phyloP scores from a whole-genome alignment of 2,329 filamentous ascomycete genomes.

The Grosmannia huntii region DNA sequence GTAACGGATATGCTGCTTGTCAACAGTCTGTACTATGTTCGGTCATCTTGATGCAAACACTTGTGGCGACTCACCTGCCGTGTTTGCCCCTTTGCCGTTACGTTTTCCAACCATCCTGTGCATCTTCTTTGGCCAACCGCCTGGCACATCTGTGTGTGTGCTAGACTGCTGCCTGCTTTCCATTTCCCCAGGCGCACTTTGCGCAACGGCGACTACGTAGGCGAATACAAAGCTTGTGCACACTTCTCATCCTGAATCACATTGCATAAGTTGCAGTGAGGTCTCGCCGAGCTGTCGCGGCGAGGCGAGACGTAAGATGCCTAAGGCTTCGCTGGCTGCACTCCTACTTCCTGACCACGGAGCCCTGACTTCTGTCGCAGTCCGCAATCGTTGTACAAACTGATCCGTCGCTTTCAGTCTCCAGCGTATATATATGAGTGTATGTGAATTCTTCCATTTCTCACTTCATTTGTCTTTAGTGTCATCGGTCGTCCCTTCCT shows the following conservation, averaged over 20 bases:
- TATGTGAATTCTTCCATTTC: neutral
- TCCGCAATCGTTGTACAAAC: too few species aligned
- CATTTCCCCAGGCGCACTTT: neutral
- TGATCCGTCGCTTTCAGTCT: neutral
- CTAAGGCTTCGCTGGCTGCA: neutral
- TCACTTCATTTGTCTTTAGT: neutral
- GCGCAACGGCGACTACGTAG: neutral
- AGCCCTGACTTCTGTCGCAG: too few species aligned
- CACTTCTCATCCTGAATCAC: neutral
- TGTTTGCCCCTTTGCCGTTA: neutral
- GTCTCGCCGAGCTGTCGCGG: neutral
- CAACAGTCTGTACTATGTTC: neutral
- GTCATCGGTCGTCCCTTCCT: neutral
- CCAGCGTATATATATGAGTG: neutral
- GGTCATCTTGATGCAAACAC: neutral
- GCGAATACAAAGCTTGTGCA: neutral
- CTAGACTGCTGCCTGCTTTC: neutral
- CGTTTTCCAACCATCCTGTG: neutral
- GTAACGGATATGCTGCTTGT: neutral
- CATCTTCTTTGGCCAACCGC: too few species aligned
- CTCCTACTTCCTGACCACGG: too few species aligned
- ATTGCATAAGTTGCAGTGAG: neutral
- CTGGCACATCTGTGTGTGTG: too few species aligned
- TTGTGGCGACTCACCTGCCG: neutral
- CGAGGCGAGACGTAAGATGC: neutral